phyloP scores from a whole-genome alignment of 2,329 filamentous ascomycete genomes.

The Penicillium brevicompactum region DNA sequence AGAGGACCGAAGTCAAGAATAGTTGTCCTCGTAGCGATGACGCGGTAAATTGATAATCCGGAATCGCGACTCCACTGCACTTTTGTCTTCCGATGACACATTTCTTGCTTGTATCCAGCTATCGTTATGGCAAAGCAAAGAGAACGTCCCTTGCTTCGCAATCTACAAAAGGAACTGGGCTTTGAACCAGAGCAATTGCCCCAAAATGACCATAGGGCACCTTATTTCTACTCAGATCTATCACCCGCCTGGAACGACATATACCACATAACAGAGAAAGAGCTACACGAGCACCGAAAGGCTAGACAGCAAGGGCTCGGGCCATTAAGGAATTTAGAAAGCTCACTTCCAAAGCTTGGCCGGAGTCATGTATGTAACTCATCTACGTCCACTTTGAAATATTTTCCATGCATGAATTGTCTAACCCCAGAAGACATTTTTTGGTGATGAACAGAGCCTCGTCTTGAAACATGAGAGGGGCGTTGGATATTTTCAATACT shows the following conservation, averaged over 20 bases:
- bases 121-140: too few relatives aligned
- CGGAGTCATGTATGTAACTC: neutral
- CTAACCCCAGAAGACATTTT: neutral
- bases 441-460: neutral
- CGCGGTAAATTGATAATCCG: too few relatives aligned
- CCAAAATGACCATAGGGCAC: too few relatives aligned
- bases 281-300: neutral
- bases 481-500: neutral
- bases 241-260: neutral
- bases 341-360: neutral
- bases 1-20: too few relatives aligned
- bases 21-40: too few relatives aligned
- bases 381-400: neutral
- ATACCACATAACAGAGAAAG: neutral
- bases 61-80: too few relatives aligned
- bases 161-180: too few relatives aligned
- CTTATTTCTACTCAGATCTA: neutral
- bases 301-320: neutral
- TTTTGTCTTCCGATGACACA: too few relatives aligned
- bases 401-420: neutral
- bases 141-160: too few relatives aligned
- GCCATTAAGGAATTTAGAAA: too few relatives aligned
- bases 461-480: neutral
- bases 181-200: too few relatives aligned
- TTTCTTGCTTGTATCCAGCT: too few relatives aligned